Percentiles rank a stretch among this genome's conserved stretches.
Conservation (phyloP, 148 eudicot species). For the Rhododendron kiyosumense region DNA sequence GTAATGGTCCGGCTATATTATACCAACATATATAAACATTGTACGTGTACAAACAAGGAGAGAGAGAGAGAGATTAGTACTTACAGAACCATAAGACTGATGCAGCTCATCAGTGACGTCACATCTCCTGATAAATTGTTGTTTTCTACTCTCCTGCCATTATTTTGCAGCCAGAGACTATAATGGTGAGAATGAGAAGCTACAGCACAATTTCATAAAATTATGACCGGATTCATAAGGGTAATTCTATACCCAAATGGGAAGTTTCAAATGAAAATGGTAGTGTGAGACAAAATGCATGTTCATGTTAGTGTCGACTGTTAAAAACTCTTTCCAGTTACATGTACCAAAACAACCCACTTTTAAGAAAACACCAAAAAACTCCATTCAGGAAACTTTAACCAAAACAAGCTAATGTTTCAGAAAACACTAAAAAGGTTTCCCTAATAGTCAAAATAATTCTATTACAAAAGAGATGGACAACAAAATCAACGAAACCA, state of each 20-base stretch:
- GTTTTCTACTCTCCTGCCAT: constrained; percentile 68
- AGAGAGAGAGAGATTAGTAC: constrained; percentile 14
- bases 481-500: neutral
- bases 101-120: constrained; percentile 58
- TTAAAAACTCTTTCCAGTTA: neutral
- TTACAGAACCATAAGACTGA: constrained; percentile 71
- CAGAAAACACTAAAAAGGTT: neutral
- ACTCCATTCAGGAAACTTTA: neutral
- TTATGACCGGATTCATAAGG: neutral
- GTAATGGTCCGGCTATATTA: neutral
- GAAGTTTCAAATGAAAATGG: neutral
- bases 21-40: neutral
- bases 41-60: too few species aligned
- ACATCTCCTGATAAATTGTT: constrained; percentile 92
- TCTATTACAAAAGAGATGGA: neutral
- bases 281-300: neutral
- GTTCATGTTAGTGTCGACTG: neutral
- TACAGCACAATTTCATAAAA: neutral
- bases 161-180: neutral
- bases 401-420: neutral
- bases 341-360: neutral
- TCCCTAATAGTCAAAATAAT: neutral
- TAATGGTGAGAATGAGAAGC: neutral
- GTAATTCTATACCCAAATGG: neutral
- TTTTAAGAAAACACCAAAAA: neutral